These are phyloP conservation scores for Pseudocercospora macadamiae DNA, from an alignment of 2,329 filamentous ascomycete genomes.

Conservation along the genomic window DNA sequence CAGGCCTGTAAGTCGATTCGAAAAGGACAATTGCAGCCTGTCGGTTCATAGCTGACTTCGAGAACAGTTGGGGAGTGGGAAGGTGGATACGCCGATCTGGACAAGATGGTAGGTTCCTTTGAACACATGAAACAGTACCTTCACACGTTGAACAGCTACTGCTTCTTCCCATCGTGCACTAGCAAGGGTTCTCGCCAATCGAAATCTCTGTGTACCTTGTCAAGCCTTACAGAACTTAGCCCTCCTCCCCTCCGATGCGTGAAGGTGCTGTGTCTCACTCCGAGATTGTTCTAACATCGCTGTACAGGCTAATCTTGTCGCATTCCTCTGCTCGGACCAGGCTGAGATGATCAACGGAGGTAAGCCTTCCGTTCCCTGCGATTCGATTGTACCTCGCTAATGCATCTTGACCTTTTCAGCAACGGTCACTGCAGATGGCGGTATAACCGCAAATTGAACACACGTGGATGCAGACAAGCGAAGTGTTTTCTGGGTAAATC, in stretches of 20 bases:
- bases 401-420: slow-evolving; percentile 9
- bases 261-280: no score
- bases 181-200: no score
- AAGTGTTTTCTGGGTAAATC: no score
- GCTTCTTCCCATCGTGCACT: no score
- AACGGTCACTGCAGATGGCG: slow-evolving; percentile 31
- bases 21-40: no score
- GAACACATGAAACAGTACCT: neutral
- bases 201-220: no score
- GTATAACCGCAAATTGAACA: slow-evolving; percentile 28
- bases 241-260: no score
- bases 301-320: slow-evolving; percentile 34
- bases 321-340: slow-evolving; percentile 39
- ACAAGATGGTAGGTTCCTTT: slow-evolving; percentile 28
- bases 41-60: neutral
- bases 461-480: neutral
- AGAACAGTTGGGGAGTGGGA: slow-evolving; percentile 28
- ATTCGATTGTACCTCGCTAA: neutral
- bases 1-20: slow-evolving; percentile 28
- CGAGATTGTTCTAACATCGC: neutral
- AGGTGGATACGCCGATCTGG: slow-evolving; percentile 27
- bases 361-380: slow-evolving; percentile 3
- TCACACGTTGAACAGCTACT: no score
- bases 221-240: no score
- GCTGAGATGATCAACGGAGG: slow-evolving; percentile 40